Conservation (phyloP, 306 rosid genomes). For the Rosa chinensis region DNA sequence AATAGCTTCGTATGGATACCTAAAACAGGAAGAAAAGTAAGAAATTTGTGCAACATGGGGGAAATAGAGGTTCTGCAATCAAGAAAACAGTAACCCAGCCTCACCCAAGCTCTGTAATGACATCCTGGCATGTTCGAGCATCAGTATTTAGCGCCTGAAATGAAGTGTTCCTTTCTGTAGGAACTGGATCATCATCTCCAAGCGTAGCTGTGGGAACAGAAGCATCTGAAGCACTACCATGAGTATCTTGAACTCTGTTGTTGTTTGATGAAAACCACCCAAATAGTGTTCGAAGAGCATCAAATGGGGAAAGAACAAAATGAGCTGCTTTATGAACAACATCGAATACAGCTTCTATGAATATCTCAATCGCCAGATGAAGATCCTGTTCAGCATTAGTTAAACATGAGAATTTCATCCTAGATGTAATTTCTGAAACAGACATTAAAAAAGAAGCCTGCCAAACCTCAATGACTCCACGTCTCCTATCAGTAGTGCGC, state of each 20-base stretch:
- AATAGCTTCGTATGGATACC: constrained; percentile 94
- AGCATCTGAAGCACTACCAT: constrained; percentile 24
- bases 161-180: constrained; percentile 39
- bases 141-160: constrained; percentile 79
- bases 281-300: constrained; percentile 42
- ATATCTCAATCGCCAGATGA: constrained; percentile 74
- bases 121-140: constrained; percentile 94
- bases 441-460: not conserved
- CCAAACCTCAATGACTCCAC: constrained; percentile 88
- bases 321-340: constrained; percentile 68
- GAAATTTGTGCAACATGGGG: constrained; percentile 11
- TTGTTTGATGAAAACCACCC: constrained; percentile 40
- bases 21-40: constrained; percentile 28
- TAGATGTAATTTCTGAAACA: not conserved
- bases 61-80: not conserved
- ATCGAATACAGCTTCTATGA: constrained; percentile 78
- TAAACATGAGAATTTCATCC: constrained; percentile 12
- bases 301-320: constrained; percentile 73
- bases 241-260: constrained; percentile 25
- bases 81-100: constrained; percentile 18
- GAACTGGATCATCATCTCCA: constrained; percentile 56
- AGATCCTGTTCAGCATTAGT: constrained; percentile 64
- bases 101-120: constrained; percentile 93
- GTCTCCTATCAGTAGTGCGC: constrained; percentile 81
- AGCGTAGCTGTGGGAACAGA: constrained; percentile 43